Conservation (phyloP, 129 eudicot genomes). For the Flaveria robusta region DNA sequence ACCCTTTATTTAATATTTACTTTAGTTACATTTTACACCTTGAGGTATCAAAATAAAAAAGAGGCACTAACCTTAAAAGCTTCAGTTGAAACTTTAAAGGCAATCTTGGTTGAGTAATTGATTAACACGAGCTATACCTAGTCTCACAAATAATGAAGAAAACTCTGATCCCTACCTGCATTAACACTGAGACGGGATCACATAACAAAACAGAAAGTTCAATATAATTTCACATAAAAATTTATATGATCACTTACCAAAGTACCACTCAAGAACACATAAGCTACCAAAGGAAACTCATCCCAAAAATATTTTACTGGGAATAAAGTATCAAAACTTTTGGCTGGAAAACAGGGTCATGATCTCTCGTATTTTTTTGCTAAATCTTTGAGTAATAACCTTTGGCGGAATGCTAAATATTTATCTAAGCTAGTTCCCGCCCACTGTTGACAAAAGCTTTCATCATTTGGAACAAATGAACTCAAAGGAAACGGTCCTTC, state of each 20-base stretch:
- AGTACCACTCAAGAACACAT: neutral
- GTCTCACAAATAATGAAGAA: constrained; percentile 16
- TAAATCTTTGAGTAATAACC: constrained; percentile 65
- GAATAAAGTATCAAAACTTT: constrained; percentile 14
- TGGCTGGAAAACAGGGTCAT: constrained; percentile 17
- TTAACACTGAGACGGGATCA: constrained; percentile 17
- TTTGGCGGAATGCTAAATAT: constrained; percentile 84
- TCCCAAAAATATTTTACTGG: constrained; percentile 9
- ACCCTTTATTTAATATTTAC: neutral
- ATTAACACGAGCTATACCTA: constrained; percentile 16
- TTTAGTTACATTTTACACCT: neutral
- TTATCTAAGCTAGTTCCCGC: constrained; percentile 85
- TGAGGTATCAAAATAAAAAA: neutral
- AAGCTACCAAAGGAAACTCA: constrained; percentile 27
- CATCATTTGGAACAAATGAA: constrained; percentile 88
- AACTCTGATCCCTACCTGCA: constrained; percentile 31
- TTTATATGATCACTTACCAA: constrained; percentile 34
- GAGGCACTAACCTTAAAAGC: constrained; percentile 42
- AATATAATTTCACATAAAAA: neutral
- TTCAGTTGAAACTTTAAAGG: neutral
- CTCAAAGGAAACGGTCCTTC: constrained; percentile 92
- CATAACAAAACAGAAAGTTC: neutral
- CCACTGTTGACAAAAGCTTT: constrained; percentile 93
- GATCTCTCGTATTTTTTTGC: constrained; percentile 74
- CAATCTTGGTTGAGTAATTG: constrained; percentile 8